phyloP scores from a whole-genome alignment of 2,329 filamentous ascomycete species.

The Trichoderma pleuroti region DNA sequence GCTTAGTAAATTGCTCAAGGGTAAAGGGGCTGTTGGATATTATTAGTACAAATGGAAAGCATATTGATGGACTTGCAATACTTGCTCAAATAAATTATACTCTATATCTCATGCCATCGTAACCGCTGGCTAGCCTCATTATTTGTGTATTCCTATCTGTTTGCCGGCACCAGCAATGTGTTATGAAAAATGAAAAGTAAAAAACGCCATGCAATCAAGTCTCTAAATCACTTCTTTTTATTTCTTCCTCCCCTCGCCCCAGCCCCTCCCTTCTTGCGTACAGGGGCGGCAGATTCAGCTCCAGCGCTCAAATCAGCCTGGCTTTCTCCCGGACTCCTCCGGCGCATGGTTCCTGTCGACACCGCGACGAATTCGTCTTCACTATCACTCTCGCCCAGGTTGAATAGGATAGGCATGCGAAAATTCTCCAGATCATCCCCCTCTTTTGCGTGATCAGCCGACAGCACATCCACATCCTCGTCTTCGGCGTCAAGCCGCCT shows the following conservation, averaged over 20 bases:
- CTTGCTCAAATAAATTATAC: neutral
- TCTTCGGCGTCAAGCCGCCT: conserved; percentile 87
- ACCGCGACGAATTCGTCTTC: conserved; percentile 79
- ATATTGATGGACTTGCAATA: neutral
- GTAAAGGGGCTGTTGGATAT: neutral
- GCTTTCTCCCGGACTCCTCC: conserved; percentile 75
- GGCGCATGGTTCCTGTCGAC: conserved; percentile 76
- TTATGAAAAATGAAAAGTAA: neutral
- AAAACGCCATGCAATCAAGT: neutral
- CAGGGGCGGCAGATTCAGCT: conserved; percentile 48
- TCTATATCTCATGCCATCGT: neutral
- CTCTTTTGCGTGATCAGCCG: conserved; percentile 59
- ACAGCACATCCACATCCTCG: conserved; percentile 87
- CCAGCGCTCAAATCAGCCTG: conserved; percentile 49
- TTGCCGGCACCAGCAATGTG: neutral
- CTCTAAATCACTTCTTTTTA: conserved; percentile 21
- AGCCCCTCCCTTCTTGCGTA: conserved; percentile 38
- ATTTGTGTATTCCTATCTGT: neutral
- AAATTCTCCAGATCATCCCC: conserved; percentile 65
- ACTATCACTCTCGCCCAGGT: conserved; percentile 89
- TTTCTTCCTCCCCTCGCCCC: conserved; percentile 42
- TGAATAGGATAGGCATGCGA: conserved; percentile 87
- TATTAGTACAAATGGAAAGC: neutral
- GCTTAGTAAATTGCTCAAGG: neutral
- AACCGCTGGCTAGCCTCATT: neutral